Percentiles rank a stretch among this genome's conserved stretches.
phyloP scores from a whole-genome alignment of 768 basidiomycete species.

The Boletus barrowsii region DNA sequence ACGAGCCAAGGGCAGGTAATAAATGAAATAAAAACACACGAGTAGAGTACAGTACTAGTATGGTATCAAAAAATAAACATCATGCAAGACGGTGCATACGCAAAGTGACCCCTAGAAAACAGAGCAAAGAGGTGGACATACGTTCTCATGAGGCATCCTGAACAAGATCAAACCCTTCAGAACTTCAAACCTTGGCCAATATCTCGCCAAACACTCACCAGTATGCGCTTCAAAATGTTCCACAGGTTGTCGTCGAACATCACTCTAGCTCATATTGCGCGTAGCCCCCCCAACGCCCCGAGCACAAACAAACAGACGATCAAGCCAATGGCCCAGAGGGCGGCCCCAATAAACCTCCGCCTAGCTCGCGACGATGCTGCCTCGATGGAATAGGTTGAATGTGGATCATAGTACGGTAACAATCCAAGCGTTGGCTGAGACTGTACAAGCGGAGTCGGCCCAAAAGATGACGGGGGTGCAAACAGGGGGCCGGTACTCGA shows the following conservation, averaged over 20 bases:
- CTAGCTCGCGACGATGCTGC: conserved; percentile 39
- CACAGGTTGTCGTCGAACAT: neutral
- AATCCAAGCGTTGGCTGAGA: conserved; percentile 34
- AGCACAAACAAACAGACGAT: conserved; percentile 28
- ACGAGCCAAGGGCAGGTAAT: too few relatives aligned
- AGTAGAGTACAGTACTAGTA: too few relatives aligned
- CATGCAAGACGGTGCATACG: neutral
- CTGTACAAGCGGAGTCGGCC: conserved; percentile 42
- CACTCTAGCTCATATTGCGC: neutral
- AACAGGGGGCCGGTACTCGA: conserved; percentile 14
- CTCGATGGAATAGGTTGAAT: conserved; percentile 36
- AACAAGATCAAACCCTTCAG: neutral
- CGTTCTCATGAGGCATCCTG: neutral
- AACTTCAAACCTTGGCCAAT: neutral
- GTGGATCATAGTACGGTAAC: conserved; percentile 43
- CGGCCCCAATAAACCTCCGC: conserved; percentile 42
- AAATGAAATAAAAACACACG: too few relatives aligned
- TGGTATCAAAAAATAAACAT: too few relatives aligned
- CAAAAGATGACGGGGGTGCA: conserved; percentile 23
- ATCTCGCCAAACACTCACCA: neutral
- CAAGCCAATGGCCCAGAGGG: conserved; percentile 38
- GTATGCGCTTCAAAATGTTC: neutral
- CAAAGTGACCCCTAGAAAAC: neutral
- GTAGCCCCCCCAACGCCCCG: conserved; percentile 19
- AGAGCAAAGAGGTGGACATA: neutral